Conservation (phyloP, 2,329 filamentous ascomycete species). For the Epichloe typhina region DNA sequence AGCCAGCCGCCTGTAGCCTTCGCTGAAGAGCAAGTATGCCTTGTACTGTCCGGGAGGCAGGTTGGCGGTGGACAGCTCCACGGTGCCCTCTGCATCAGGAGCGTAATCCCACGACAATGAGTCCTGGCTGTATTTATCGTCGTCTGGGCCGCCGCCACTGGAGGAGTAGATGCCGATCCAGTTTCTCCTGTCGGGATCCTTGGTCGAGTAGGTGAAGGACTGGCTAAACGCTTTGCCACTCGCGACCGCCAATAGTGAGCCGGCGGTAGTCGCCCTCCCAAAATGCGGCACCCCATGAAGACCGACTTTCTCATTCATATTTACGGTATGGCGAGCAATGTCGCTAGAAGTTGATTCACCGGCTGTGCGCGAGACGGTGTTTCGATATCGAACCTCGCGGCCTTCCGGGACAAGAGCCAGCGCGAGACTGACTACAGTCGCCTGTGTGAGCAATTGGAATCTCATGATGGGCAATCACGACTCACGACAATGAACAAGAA, state of each 20-base stretch:
- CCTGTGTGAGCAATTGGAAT: slow-evolving; percentile 2
- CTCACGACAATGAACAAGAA: not conserved
- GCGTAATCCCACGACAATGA: slow-evolving; percentile 22
- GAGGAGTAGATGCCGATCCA: slow-evolving; percentile 24
- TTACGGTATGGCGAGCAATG: not conserved
- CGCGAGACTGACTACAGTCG: not conserved
- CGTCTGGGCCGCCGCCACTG: slow-evolving; percentile 17
- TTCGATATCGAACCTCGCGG: not conserved
- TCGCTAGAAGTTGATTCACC: not conserved
- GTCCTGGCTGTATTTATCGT: slow-evolving; percentile 13
- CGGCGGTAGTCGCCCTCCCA: not conserved
- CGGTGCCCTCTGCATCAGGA: slow-evolving; percentile 11
- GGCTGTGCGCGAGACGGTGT: not conserved
- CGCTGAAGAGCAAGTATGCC: slow-evolving; percentile 21
- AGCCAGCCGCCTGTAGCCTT: slow-evolving; percentile 22
- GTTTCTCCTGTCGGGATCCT: slow-evolving; percentile 15
- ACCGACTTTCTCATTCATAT: not conserved
- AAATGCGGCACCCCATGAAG: not conserved
- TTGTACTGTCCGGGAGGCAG: slow-evolving; percentile 19
- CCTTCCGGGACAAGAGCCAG: not conserved
- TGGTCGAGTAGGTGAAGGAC: slow-evolving; percentile 17
- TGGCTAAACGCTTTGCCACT: not conserved
- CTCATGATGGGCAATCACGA: not conserved
- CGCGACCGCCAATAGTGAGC: not conserved
- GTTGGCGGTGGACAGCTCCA: slow-evolving; percentile 11